Base-by-base conservation (phyloP, 148 eudicot genomes). In the Amaranthus cruentus region DNA sequence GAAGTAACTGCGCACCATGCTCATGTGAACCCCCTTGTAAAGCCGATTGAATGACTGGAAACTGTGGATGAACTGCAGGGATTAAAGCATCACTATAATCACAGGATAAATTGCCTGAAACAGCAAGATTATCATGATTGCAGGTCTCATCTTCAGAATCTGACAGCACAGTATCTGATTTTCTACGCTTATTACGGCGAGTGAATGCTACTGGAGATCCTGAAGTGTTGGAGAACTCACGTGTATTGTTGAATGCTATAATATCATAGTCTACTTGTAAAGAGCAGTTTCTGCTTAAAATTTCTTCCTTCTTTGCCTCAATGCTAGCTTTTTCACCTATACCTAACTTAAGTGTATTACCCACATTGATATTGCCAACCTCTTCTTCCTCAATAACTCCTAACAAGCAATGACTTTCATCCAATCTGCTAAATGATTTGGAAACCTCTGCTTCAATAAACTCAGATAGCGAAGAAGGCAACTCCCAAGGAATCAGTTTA, bases 231-330 rank as follows among this genome's bases (percentile, higher is more conserved):
- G 85, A 81, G 60, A 87, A 63, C 60, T 86, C 89, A 65, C 73
- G 66, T 51, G 82, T 67, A 79, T 76, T 80, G 72, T 52, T 70
- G 55, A 73, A 76, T 28, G 82, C 75, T 60, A 79, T 70, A 44
- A 75, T 60, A 68, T 82, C 89, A 80, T 75, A 73, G 10, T 82
- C 87, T 73, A 80, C 82, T 65, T 81, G 85, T 55, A 50, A 50
- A 64, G 73, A 76, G 74, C 71, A 80, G 69, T 87, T 87, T 71
- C 80, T 76, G 18, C 78, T 84, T 79, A 94, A 81, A 79, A 95
- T 91, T 72, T 80, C 91, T 67, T 87, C 88, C 78, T 95, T 95
- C 83, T 86, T 90, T 65, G 90, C 88, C 73, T 87, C 84, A 72
- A 88, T 75, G 50, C 73, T 72, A 51, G 84, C 79, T 53, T 53